A percentile compares a stretch with the other conserved stretches of the same genome.
phyloP scores from a whole-genome alignment of 2,329 filamentous ascomycete species.

The Cercospora berteroae region DNA sequence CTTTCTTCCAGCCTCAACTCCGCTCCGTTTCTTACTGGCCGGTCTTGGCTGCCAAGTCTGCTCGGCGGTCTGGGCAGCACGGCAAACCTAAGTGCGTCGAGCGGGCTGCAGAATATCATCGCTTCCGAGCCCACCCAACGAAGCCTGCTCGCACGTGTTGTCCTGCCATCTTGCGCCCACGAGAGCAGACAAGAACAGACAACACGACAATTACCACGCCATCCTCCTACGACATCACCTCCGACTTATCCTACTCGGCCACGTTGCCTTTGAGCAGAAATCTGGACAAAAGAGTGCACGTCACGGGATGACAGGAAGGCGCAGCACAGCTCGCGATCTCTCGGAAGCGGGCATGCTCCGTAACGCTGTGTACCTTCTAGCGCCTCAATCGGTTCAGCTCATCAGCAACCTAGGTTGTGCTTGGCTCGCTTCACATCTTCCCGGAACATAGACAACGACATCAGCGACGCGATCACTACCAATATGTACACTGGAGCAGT shows the following conservation, averaged over 20 bases:
- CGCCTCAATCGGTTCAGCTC: background rate
- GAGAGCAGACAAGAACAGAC: background rate
- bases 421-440: background rate
- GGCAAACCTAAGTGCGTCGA: background rate
- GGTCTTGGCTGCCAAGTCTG: conserved; percentile 6
- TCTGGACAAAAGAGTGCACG: background rate
- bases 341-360: conserved; percentile 11
- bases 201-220: background rate
- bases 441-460: background rate
- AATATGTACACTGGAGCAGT: background rate
- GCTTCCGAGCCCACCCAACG: background rate
- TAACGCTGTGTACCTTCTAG: conserved; percentile 5
- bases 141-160: background rate
- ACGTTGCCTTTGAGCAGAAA: background rate
- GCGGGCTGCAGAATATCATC: conserved; percentile 6
- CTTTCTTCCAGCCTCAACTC: conserved; percentile 5
- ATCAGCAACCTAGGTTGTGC: background rate
- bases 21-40: background rate
- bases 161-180: background rate
- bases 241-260: background rate
- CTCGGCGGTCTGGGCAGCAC: background rate
- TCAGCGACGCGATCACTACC: background rate
- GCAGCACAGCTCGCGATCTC: background rate
- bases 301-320: background rate
- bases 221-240: fast-evolving